Evolutionary conservation across 805 yeast species (phyloP).

Genomic region (Ogataea pignaliae): DNA sequence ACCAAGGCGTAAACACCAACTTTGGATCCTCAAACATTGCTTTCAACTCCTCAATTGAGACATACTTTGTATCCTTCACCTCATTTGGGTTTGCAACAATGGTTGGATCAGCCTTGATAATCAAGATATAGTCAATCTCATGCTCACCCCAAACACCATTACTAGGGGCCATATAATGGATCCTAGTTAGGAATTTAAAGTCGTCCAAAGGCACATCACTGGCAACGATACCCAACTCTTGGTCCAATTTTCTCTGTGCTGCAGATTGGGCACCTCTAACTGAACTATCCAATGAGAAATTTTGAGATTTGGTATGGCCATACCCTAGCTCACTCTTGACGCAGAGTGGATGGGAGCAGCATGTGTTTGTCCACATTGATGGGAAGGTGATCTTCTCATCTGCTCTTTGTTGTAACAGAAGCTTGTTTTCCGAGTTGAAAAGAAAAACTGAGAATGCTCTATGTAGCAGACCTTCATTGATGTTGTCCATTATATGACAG

Average conservation of each 20-base stretch:
- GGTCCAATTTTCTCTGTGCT: constrained; percentile 87
- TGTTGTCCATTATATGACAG: constrained; percentile 85
- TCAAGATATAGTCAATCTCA: constrained; percentile 91
- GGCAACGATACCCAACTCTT: constrained; percentile 78
- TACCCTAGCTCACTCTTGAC: constrained; percentile 75
- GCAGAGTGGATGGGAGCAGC: constrained; percentile 97
- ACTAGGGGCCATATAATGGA: constrained; percentile 88
- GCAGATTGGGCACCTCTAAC: constrained; percentile 80
- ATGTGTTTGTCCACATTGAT: constrained; percentile 96
- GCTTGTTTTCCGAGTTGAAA: constrained; percentile 70
- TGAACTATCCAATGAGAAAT: constrained; percentile 47
- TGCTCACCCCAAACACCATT: constrained; percentile 92
- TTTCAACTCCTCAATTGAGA: constrained; percentile 60
- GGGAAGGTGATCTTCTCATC: constrained; percentile 96
- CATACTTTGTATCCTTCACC: constrained; percentile 77
- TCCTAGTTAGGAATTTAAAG: constrained; percentile 84
- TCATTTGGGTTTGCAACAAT: constrained; percentile 68
- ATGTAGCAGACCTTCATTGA: constrained; percentile 81
- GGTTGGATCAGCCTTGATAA: constrained; percentile 53
- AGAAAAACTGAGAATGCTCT: constrained; percentile 96
- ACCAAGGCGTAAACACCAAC: constrained; percentile 94
- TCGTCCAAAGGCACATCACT: constrained; percentile 56
- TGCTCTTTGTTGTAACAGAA: constrained; percentile 92
- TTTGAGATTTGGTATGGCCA: constrained; percentile 16
- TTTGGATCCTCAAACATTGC: constrained; percentile 64